A percentile compares a stretch with the other conserved stretches of the same genome.
phyloP scores from a whole-genome alignment of 2,329 filamentous ascomycete species.

The Pseudopithomyces chartarum region DNA sequence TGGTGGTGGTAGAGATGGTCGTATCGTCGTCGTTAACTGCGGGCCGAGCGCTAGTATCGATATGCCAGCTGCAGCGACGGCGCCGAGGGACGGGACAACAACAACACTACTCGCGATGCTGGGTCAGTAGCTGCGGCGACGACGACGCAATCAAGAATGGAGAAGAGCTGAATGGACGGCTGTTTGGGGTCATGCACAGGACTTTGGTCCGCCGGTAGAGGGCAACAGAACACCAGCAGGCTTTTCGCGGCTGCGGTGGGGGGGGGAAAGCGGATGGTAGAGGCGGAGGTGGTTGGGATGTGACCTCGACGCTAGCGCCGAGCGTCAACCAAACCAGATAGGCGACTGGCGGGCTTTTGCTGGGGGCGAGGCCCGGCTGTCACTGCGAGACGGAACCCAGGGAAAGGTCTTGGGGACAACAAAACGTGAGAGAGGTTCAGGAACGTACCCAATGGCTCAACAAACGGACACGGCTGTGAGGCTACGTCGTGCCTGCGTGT shows the following conservation, averaged over 20 bases:
- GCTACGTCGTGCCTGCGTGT: slow-evolving; percentile 12
- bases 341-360: slow-evolving; percentile 44
- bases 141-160: no score
- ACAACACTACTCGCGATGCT: slow-evolving; percentile 27
- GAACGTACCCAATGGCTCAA: slow-evolving; percentile 32
- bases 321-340: slow-evolving; percentile 44
- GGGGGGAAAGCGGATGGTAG: slow-evolving; percentile 44
- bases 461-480: slow-evolving; percentile 26
- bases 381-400: slow-evolving; percentile 9
- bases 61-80: slow-evolving; percentile 24
- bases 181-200: not conserved
- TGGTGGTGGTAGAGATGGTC: slow-evolving; percentile 19
- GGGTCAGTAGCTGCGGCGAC: slow-evolving; percentile 25
- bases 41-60: slow-evolving; percentile 36
- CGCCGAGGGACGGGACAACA: slow-evolving; percentile 21
- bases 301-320: slow-evolving; percentile 42
- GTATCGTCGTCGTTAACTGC: slow-evolving; percentile 35
- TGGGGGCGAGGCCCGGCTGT: slow-evolving; percentile 25
- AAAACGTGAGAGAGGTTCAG: not conserved
- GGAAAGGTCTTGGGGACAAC: not conserved
- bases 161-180: slow-evolving; percentile 3
- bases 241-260: slow-evolving; percentile 31
- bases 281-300: slow-evolving; percentile 51
- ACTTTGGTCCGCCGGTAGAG: no score
- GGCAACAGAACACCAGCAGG: slow-evolving; percentile 25